Evolutionary conservation across 805 yeast species (phyloP).

Genomic region (Suhomyces kilbournensis): DNA sequence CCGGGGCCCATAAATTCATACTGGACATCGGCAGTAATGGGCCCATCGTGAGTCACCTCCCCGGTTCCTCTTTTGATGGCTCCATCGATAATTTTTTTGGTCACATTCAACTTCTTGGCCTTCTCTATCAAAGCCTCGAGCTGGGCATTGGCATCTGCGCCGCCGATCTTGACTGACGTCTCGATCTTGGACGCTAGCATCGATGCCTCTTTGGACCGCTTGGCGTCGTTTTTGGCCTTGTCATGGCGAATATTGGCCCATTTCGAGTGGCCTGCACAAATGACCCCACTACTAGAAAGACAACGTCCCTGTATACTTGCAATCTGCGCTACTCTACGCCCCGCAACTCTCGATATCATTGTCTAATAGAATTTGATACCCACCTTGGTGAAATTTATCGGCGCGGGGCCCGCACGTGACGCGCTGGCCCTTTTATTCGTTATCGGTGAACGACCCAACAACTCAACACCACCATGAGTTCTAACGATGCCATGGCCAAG

Average conservation of each 20-base stretch:
- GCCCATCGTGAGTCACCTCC: conserved; percentile 46
- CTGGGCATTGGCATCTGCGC: conserved; percentile 59
- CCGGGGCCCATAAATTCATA: conserved; percentile 95
- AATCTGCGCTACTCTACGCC: neutral
- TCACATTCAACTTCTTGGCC: conserved; percentile 72
- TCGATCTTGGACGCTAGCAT: conserved; percentile 72
- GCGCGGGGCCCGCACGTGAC: neutral
- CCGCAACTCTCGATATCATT: neutral
- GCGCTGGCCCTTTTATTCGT: neutral
- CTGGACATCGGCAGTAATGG: conserved; percentile 44
- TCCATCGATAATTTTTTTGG: conserved; percentile 81
- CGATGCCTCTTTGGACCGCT: conserved; percentile 64
- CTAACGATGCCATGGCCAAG: conserved; percentile 50
- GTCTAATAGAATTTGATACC: too few relatives aligned
- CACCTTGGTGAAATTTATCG: too few relatives aligned
- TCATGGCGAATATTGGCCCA: conserved; percentile 96
- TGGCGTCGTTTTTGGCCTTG: conserved; percentile 88
- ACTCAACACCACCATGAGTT: conserved; percentile 11
- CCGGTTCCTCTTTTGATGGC: conserved; percentile 87
- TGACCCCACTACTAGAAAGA: conserved; percentile 11
- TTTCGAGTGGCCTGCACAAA: conserved; percentile 81
- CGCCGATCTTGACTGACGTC: conserved; percentile 72
- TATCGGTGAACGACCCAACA: too few relatives aligned
- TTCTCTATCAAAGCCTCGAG: conserved; percentile 71
- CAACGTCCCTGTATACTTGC: neutral